Conservation (phyloP, 768 basidiomycete genomes). For the Heimioporus sp. region DNA sequence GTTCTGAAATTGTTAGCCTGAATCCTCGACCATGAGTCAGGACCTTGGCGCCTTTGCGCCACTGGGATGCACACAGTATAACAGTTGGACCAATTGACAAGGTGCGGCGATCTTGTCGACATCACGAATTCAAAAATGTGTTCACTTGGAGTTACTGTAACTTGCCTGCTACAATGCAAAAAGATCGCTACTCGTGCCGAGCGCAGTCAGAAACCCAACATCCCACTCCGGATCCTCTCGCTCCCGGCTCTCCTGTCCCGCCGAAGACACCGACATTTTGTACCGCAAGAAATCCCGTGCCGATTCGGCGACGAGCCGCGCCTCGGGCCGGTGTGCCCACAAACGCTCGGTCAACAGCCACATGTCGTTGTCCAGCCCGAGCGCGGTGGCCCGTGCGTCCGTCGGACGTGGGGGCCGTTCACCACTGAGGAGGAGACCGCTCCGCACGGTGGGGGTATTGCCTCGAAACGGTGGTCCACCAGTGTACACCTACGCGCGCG, state of each 20-base stretch:
- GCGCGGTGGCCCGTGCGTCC: neutral
- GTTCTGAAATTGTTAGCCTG: too few species aligned
- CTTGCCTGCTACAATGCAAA: conserved; percentile 13
- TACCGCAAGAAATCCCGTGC: conserved; percentile 18
- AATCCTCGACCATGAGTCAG: too few species aligned
- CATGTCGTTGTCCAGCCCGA: conserved; percentile 30
- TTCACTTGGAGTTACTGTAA: too few species aligned
- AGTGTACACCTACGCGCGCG: conserved; percentile 24
- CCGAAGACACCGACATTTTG: conserved; percentile 10
- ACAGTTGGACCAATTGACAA: too few species aligned
- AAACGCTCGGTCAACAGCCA: conserved; percentile 31
- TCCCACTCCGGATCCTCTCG: conserved; percentile 25
- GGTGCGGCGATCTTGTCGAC: too few species aligned
- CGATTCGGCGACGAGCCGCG: conserved; percentile 25
- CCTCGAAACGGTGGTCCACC: conserved; percentile 24
- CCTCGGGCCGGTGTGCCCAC: conserved; percentile 27
- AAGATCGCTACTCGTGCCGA: conserved; percentile 6
- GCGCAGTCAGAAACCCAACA: conserved; percentile 17
- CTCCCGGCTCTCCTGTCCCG: neutral
- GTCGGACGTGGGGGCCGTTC: conserved; percentile 19
- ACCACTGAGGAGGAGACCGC: conserved; percentile 12
- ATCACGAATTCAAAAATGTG: too few species aligned
- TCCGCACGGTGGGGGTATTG: conserved; percentile 16
- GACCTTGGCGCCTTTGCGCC: too few species aligned
- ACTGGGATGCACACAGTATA: too few species aligned